Evolutionary conservation across 2,329 filamentous ascomycete species (phyloP), one percentile per base, ranked within the genome.

Genomic region (Fusarium vanettenii): DNA sequence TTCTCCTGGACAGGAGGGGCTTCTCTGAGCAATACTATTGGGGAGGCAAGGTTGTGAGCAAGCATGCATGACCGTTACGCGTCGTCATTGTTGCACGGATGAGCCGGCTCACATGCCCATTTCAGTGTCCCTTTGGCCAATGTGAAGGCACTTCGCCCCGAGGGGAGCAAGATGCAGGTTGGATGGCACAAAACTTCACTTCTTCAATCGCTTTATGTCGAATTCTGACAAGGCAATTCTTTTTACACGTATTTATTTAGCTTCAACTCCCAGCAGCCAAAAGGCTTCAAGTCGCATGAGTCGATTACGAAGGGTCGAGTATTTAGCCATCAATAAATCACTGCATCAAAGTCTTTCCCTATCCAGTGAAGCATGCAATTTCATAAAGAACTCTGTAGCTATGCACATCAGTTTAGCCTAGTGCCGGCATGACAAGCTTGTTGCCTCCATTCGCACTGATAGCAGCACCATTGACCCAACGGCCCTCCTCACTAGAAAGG

Each of bases 1-100:
- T 11, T 78, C 85, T 50, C 84, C 86, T 11, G 86, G 89, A 7
- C 86, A 91, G 82, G 56, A 66, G 5, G 57, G 60, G 43, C 25
- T 61, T 13, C 48, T 57, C 25, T 64, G 13, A 35, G n/a, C 18
- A 18, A 20, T 18, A 11, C 18, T 6, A 11, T 14, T 18, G 10
- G 10, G 29, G 22, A 1, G 25, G 6, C 25, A 29, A 52, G 48
- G 25, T 29, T 48, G 43, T 20, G 9, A 22, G 43, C 16, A 33
- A 22, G 18, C 16, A 22, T 33, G 14, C 35, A 18, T 37, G 35
- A 7, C 6, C 14, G 14, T 35, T 35, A 14, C 33, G 31, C 31
- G 33, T 14, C 33, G 14, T 6, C 33, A 6, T 35, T 35, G 33
- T 6, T 14, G 13, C 29, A 8, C n/a, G 33, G 22, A 25, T 63